These are phyloP conservation scores for Roridomyces roridus DNA, from an alignment of 768 basidiomycete genomes.

Conservation along the genomic window DNA sequence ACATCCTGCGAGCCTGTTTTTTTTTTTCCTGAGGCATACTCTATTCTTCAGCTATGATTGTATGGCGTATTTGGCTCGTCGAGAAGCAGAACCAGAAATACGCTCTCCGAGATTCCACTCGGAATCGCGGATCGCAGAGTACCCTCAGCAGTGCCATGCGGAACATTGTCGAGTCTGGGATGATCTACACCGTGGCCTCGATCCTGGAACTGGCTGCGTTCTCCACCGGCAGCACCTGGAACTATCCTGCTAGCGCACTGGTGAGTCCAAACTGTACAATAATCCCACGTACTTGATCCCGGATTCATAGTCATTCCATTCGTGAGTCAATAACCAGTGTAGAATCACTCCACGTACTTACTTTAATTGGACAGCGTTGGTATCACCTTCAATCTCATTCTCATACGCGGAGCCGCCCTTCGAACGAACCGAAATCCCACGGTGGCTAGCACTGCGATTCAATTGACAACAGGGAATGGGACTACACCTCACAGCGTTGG, in stretches of 20 bases:
- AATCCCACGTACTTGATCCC: too few relatives aligned
- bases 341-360: too few relatives aligned
- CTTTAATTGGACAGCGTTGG: too few relatives aligned
- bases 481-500: too few relatives aligned
- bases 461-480: too few relatives aligned
- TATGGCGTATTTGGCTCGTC: neutral
- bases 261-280: too few relatives aligned
- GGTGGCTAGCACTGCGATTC: too few relatives aligned
- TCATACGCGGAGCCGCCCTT: too few relatives aligned
- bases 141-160: neutral
- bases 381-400: too few relatives aligned
- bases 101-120: neutral
- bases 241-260: constrained; percentile 7
- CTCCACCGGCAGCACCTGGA: neutral
- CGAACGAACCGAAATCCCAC: too few relatives aligned
- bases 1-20: neutral
- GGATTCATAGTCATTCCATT: too few relatives aligned
- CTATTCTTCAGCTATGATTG: neutral
- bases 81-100: neutral
- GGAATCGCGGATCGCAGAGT: neutral
- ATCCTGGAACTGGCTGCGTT: neutral
- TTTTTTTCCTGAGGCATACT: neutral
- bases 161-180: constrained; percentile 4
- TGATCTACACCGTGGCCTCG: neutral
- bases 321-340: too few relatives aligned